Base-by-base conservation (phyloP, 257 asterid genomes). In the Jacaranda copaia region DNA sequence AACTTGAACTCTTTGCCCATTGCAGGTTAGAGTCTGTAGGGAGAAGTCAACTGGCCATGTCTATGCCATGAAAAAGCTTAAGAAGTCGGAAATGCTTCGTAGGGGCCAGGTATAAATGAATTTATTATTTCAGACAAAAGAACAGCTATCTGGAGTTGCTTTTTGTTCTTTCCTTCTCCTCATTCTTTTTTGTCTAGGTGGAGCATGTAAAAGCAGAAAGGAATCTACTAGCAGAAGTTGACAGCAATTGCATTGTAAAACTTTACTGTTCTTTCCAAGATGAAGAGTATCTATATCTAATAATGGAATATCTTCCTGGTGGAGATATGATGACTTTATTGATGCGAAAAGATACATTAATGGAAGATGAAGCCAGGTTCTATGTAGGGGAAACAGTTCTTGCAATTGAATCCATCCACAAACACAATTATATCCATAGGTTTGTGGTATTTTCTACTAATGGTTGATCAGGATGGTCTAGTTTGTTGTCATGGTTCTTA, bases 301-400 rank as follows among this genome's bases (percentile, higher is more conserved):
- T 94, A 51, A 94, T 92, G 99, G 98, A 94, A 88, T 94, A 94
- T 82, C 92, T 94, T 67, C 98, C 97, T 72, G 98, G 98, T 83
- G 98, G 99, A 84, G 99, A 94, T 88, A 92, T 94, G 98, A 94
- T 94, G 99, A 94, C 99, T 63, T 87, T 94, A 69, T 88, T 94
- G 55, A 94, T 94, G 99, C 93, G 99, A 60, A 92, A 94, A 81
- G 99, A 94, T 79, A 92, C 92, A 39, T 84, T 94, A 80, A 89
- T 96, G 13, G 98, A 92, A 90, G 93, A 88, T 67, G 99, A 91
- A 79, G 98, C 98, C 65, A 83, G 91, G 73, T 94, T 94, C 81
- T 94, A 94, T 46, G 93, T 94, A 39, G 99, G 93, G 42, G 99
- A 94, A 88, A 92, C 97, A 18, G 96, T 94, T 81, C 97, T 94